phyloP scores from a whole-genome alignment of 148 eudicot species.

The Nepenthes mirabilis region DNA sequence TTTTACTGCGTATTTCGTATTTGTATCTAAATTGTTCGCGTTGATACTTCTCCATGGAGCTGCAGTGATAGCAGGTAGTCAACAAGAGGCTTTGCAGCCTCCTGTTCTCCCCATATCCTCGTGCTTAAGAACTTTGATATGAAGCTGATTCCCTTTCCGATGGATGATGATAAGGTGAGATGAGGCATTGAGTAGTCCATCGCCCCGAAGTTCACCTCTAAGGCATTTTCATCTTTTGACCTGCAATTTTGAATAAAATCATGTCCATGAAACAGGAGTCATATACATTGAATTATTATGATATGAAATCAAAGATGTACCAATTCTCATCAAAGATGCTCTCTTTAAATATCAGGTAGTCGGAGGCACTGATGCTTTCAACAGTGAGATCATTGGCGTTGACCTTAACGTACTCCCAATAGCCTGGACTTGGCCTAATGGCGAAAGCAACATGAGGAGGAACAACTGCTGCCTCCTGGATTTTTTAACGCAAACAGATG shows the following conservation, averaged over 20 bases:
- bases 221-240: constrained; percentile 81
- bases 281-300: background rate
- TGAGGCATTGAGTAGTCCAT: constrained; percentile 47
- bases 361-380: constrained; percentile 53
- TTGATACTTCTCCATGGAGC: constrained; percentile 61
- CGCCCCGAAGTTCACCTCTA: constrained; percentile 88
- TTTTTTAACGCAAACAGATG: constrained; percentile 3
- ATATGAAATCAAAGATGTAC: constrained; percentile 14
- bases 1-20: too few relatives aligned
- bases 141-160: constrained; percentile 66
- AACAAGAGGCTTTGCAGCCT: constrained; percentile 52
- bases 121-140: constrained; percentile 66
- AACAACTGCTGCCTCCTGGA: constrained; percentile 90
- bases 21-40: background rate
- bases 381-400: constrained; percentile 57
- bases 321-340: constrained; percentile 58
- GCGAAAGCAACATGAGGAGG: constrained; percentile 85
- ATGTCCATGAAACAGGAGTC: background rate
- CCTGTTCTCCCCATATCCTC: constrained; percentile 30
- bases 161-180: constrained; percentile 57
- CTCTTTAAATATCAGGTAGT: constrained; percentile 75
- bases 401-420: constrained; percentile 81
- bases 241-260: constrained; percentile 24
- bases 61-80: constrained; percentile 59
- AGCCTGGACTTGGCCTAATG: constrained; percentile 75